Base-by-base conservation (phyloP, 805 yeast species). In the Myxozyma sirexii region DNA sequence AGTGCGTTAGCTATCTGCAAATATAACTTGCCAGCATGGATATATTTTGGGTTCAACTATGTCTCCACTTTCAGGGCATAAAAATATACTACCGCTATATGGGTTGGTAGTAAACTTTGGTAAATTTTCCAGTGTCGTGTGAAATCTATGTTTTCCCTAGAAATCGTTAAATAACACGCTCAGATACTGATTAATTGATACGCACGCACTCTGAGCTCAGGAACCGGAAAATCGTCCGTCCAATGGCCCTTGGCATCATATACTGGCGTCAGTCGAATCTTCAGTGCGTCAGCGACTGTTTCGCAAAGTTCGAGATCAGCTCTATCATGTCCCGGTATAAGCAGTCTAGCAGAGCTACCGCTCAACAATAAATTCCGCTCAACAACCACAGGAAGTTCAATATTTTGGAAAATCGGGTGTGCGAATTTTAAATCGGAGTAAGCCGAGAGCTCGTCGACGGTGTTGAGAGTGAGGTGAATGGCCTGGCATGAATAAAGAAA, bases 41-140 rank as follows among this genome's bases (percentile, higher is more conserved):
- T 38, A 23, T 8, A 12, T 17, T 12, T 27, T 38, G 8, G 33
- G 45, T 6, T 48, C 48, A 7, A 42, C 27, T 13, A 47, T 19
- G 24, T 55, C 59, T 3, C 54, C 59, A 13, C 47, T 55, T 21
- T 29, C 49, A 15, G 54, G 59, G 27, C 59, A 55, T 13, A 55
- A n/a, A 23, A 21, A 21, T 15, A 38, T 19, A 17, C 17, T 29
- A 19, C 59, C 59, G 17, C 19, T 15, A 19, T 42, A 29, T 13
- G 49, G 38, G 4, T 13, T 17, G 12, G 41, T n/a, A 4, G 21
- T 17, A 15, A 55, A 29, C 6, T 39, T n/a, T 10, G 39, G 37
- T 7, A 17, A 12, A 15, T 45, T 39, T 31, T 23, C 24, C 5
- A 15, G n/a, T 3, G 23, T 19, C 7, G 19, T 27, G 13, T 27